Evolutionary conservation across 768 basidiomycete genomes (phyloP), one percentile per base, ranked within the genome.

Genomic region (Russula foetens): DNA sequence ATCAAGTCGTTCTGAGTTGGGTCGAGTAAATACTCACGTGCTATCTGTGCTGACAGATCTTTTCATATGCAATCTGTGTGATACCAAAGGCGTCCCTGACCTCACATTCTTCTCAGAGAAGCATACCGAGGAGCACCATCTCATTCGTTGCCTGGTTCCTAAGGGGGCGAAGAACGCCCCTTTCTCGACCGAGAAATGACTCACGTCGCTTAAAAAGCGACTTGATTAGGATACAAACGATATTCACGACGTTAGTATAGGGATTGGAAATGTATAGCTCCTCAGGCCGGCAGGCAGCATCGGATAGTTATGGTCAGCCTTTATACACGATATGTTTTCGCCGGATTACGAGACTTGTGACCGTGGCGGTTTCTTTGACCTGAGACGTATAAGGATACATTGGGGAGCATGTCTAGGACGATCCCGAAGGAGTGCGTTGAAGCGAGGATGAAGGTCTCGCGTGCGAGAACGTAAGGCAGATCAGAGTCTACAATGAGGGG

Each of bases 361-460:
- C n/a, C n/a, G n/a, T n/a, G n/a, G n/a, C n/a, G n/a, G n/a, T n/a
- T n/a, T n/a, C n/a, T n/a, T n/a, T n/a, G n/a, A n/a, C n/a, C n/a
- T 26, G 46, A 29, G 24, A 15, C 26, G 15, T 23, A 86, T 67
- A 69, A 75, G 75, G 71, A 73, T 67, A 72, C 75, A 9, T 64
- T 73, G 8, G 75, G 76, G 0, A 67, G 69, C 15, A 77, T 83
- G 29, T 64, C 73, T 14, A 75, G 76, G 0, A 67, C 69, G 8
- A 76, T 83, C 33, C 81, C 86, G 23, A 85, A 83, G 70, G 83
- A 87, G 65, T 77, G 84, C 7, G 88, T 90, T 1, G n/a, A n/a
- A n/a, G n/a, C n/a, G n/a, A n/a, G n/a, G n/a, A n/a, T n/a, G n/a
- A n/a, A n/a, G n/a, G n/a, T n/a, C n/a, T n/a, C n/a, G n/a, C n/a